Conservation (phyloP, 2,329 filamentous ascomycete species). For the Penicillium sp. region DNA sequence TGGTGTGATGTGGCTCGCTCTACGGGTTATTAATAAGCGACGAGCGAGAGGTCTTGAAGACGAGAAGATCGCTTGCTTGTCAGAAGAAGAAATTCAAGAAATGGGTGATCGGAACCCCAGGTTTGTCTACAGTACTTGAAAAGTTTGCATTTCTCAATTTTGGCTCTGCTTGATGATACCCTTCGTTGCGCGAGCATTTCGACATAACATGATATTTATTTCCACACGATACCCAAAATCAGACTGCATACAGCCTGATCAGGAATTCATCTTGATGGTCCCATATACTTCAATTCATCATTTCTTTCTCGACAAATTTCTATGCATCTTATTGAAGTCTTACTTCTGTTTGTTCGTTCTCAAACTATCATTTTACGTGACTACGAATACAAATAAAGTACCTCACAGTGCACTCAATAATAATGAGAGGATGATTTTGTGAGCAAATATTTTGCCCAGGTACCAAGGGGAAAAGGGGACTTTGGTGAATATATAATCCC, state of each 20-base stretch:
- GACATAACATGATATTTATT: not conserved
- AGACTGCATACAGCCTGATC: not conserved
- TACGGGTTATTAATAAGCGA: slow-evolving; percentile 48
- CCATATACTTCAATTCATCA: too few species aligned
- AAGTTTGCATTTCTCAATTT: not conserved
- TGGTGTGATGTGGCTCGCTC: slow-evolving; percentile 56
- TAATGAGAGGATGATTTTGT: too few species aligned
- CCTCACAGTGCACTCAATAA: too few species aligned
- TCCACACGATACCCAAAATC: not conserved
- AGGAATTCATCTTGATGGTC: not conserved
- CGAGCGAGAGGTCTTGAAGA: slow-evolving; percentile 38
- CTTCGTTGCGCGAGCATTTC: not conserved
- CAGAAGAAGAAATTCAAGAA: slow-evolving; percentile 44
- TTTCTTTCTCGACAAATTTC: too few species aligned
- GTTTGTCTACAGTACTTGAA: slow-evolving; percentile 40
- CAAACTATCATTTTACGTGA: too few species aligned
- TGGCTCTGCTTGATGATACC: not conserved
- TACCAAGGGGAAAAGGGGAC: too few species aligned
- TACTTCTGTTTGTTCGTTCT: too few species aligned
- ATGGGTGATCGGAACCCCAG: slow-evolving; percentile 44
- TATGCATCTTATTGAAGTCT: too few species aligned
- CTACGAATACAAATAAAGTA: too few species aligned
- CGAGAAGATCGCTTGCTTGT: slow-evolving; percentile 37
- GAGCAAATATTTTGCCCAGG: too few species aligned
- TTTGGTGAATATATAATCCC: too few species aligned